Evolutionary conservation across 1,284 basidiomycete species (phyloP).

Genomic region (Stereum hirsutum): DNA sequence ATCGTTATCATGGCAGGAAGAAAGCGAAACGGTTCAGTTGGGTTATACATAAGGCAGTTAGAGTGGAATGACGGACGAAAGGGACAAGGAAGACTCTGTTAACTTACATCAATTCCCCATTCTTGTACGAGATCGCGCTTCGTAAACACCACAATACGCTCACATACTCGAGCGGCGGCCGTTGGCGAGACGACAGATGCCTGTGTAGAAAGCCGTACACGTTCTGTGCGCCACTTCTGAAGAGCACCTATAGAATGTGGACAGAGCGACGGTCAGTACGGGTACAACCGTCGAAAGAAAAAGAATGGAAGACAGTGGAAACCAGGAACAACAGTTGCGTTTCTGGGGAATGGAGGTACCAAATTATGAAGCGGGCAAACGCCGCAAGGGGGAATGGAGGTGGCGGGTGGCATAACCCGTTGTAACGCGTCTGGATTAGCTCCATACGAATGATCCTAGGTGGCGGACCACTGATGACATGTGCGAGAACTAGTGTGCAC

Average conservation of each 20-base stretch:
- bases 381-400: background rate
- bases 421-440: no score
- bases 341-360: no score
- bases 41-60: no score
- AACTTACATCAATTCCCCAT: conserved; percentile 73
- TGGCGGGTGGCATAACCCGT: background rate
- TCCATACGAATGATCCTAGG: no score
- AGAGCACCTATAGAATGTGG: conserved; percentile 10
- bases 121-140: conserved; percentile 88
- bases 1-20: no score
- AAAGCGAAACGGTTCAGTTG: no score
- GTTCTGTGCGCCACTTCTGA: conserved; percentile 13
- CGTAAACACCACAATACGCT: conserved; percentile 87
- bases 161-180: conserved; percentile 37
- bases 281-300: no score
- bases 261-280: background rate
- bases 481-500: no score
- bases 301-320: background rate
- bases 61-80: background rate
- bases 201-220: conserved; percentile 8
- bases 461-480: no score
- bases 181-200: conserved; percentile 7
- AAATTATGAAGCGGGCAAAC: no score
- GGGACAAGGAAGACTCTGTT: conserved; percentile 4
- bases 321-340: no score